Base-by-base conservation (phyloP, 129 eudicot species). In the Ambrosia artemisiifolia region DNA sequence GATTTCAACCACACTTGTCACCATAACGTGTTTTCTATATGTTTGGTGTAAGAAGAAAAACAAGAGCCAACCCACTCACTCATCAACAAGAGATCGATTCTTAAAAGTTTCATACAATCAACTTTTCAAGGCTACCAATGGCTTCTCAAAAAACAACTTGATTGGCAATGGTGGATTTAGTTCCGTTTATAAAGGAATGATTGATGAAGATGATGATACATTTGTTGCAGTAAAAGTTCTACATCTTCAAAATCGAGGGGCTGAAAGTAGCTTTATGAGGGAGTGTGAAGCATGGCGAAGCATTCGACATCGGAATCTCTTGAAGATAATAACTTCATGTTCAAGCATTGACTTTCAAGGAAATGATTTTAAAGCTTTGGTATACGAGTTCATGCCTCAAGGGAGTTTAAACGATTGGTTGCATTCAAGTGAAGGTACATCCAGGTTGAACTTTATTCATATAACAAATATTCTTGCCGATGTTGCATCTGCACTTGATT, bases 61-160 rank as follows among this genome's bases (percentile, higher is more conserved):
- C 13, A 68, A 46, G 2, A 7, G 55, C 9, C 53, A 24, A 24
- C 16, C n/a, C 10, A 33, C 63, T 16, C 34, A 44, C 46, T 40
- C 74, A 7, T 38, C 16, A 1, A 10, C 3, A 5, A 66, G 44
- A 1, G 24, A 13, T 30, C 43, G 10, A 0, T 64, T 64, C 3
- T 20, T 62, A 0, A 53, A 63, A 42, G 16, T 77, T 42, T 71
- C 78, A 5, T 77, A 77, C 40, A 28, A 9, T 5, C 53, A 24
- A 10, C 76, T 82, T 47, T 56, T 24, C 54, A 55, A 67, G 69
- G 85, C 79, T 60, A 82, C 85, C 2, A 3, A 77, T 3, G 82
- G 71, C 68, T 82, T 82, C 53, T 76, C 72, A 0, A 3, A 34
- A 34, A 35, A n/a, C 4, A 77, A 82, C 36, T 36, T 82, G 61